Evolutionary conservation across 2,329 filamentous ascomycete species (phyloP).

Genomic region (Aspergillus eucalypticola): DNA sequence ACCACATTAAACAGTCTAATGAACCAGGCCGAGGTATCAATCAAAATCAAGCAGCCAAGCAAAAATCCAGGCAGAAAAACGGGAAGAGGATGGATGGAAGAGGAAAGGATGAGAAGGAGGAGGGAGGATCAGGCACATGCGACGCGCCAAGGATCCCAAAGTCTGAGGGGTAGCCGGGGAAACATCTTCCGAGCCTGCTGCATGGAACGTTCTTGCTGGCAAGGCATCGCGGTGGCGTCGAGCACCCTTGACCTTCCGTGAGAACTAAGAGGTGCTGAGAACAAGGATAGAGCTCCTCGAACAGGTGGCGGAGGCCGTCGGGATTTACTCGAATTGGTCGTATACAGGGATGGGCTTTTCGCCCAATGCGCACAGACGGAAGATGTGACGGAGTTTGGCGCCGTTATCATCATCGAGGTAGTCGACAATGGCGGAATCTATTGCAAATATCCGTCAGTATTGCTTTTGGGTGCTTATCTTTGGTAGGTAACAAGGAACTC

Average conservation of each 20-base stretch:
- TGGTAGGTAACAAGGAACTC: constrained; percentile 29
- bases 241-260: background rate
- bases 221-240: background rate
- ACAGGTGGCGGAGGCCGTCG: background rate
- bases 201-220: background rate
- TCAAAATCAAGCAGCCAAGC: constrained; percentile 9
- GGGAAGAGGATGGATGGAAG: background rate
- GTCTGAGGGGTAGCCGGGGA: constrained; percentile 1
- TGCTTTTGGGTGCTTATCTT: constrained; percentile 4
- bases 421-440: constrained; percentile 55
- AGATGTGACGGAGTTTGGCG: constrained; percentile 51
- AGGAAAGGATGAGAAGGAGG: background rate
- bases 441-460: background rate
- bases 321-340: constrained; percentile 32
- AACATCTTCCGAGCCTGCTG: background rate
- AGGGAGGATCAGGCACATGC: constrained; percentile 9
- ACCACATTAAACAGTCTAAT: constrained; percentile 23
- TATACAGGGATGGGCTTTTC: constrained; percentile 52
- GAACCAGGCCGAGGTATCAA: constrained; percentile 24
- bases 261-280: background rate
- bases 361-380: constrained; percentile 52
- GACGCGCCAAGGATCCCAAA: constrained; percentile 7
- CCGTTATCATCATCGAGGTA: constrained; percentile 50
- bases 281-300: background rate
- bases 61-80: background rate